Evolutionary conservation across 495 filamentous ascomycete genomes (phyloP).

Genomic region (Lasiosphaeris hirsuta): DNA sequence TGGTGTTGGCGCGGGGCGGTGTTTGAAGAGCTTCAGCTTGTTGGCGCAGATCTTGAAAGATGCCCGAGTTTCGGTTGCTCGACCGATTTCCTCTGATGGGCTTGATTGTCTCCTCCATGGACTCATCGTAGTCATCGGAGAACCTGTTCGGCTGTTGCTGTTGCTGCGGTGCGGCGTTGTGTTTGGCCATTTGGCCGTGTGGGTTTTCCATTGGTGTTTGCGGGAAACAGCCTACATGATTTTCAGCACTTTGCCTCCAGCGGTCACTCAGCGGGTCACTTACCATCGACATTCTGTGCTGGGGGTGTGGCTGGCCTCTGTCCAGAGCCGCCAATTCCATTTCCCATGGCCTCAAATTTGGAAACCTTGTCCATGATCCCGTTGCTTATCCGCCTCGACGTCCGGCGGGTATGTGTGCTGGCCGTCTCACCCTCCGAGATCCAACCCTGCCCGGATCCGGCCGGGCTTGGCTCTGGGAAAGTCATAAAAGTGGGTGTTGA

Average conservation of each 20-base stretch:
- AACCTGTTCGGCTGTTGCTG: conserved; percentile 39
- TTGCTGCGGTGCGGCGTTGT: conserved; percentile 27
- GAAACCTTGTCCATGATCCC: conserved; percentile 51
- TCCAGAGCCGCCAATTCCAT: conserved; percentile 20
- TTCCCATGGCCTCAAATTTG: conserved; percentile 48
- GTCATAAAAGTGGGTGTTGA: conserved; percentile 46
- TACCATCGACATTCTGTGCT: conserved; percentile 53
- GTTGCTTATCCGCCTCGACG: conserved; percentile 49
- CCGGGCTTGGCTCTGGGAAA: conserved; percentile 40
- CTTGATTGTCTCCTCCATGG: conserved; percentile 58
- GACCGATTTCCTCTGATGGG: conserved; percentile 34
- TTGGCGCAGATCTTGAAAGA: conserved; percentile 46
- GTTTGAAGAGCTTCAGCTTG: conserved; percentile 39
- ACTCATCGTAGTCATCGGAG: conserved; percentile 50
- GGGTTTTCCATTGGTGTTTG: conserved; percentile 48
- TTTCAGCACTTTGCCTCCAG: conserved; percentile 4
- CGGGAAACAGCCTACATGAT: conserved; percentile 43
- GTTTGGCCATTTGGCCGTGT: conserved; percentile 36
- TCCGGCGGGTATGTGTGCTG: conserved; percentile 31
- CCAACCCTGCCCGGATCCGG: conserved; percentile 38
- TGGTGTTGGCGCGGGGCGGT: conserved; percentile 38
- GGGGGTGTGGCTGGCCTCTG: conserved; percentile 58
- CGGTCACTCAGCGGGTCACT: conserved; percentile 22
- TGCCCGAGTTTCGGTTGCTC: conserved; percentile 32
- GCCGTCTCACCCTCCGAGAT: conserved; percentile 43